A percentile compares a stretch with the other conserved stretches of the same genome.
These are phyloP conservation scores for Rickenella mellea DNA, from an alignment of 768 basidiomycete species.

Conservation along the genomic window DNA sequence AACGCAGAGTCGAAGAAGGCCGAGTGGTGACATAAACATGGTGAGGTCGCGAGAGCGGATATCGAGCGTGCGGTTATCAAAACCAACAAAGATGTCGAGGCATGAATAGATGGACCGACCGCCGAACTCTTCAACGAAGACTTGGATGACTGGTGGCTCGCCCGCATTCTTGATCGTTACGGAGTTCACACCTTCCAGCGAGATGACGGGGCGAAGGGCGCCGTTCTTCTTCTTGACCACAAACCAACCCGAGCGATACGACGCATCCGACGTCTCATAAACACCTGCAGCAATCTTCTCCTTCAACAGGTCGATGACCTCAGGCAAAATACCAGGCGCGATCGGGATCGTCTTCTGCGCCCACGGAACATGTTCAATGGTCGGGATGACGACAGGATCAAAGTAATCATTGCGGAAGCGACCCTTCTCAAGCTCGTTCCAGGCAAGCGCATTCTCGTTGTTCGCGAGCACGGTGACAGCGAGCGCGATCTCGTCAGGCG, in stretches of 20 bases:
- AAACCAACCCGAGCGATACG: constrained; percentile 19
- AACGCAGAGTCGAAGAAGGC: constrained; percentile 2
- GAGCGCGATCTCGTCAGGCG: constrained; percentile 20
- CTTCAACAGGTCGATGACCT: constrained; percentile 17
- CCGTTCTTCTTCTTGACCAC: constrained; percentile 14
- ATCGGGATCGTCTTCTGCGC: constrained; percentile 19
- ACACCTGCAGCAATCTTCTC: constrained; percentile 16
- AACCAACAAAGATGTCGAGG: constrained; percentile 9
- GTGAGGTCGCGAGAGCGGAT: constrained; percentile 10
- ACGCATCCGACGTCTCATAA: constrained; percentile 12
- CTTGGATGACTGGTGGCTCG: constrained; percentile 8
- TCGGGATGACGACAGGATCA: constrained; percentile 21
- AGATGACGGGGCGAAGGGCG: constrained; percentile 8
- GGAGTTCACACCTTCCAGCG: constrained; percentile 12
- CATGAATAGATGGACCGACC: constrained; percentile 7
- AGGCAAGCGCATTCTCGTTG: constrained; percentile 27
- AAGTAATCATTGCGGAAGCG: constrained; percentile 24
- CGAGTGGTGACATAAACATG: constrained; percentile 9
- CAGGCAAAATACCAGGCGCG: constrained; percentile 15
- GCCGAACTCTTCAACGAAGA: constrained; percentile 11
- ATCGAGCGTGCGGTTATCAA: constrained; percentile 6
- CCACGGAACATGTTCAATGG: constrained; percentile 26
- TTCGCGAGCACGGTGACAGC: constrained; percentile 21
- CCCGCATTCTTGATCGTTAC: constrained; percentile 12
- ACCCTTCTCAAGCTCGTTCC: constrained; percentile 27